Evolutionary conservation across 352 stramenopile genomes (phyloP).

Genomic region (Sclerospora graminicola): DNA sequence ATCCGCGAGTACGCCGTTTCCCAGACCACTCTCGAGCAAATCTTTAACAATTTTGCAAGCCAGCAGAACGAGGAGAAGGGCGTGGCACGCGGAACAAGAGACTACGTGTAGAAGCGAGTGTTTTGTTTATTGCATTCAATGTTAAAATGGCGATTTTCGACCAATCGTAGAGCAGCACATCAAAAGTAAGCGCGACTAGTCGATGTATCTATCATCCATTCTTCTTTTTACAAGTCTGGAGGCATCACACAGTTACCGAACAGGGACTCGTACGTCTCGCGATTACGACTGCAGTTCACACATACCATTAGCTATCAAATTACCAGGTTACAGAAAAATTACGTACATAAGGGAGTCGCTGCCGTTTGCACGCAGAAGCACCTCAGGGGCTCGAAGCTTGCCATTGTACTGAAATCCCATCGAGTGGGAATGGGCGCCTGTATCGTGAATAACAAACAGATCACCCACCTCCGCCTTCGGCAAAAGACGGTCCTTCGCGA

Average conservation of each 20-base stretch:
- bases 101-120: too few species aligned
- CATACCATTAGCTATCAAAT: background rate
- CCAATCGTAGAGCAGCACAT: too few species aligned
- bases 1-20: constrained; percentile 85
- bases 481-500: constrained; percentile 73
- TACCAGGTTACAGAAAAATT: background rate
- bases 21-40: constrained; percentile 87
- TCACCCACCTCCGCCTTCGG: constrained; percentile 68
- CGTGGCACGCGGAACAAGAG: constrained; percentile 27
- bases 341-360: constrained; percentile 60
- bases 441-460: constrained; percentile 87
- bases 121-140: too few species aligned
- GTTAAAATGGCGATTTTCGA: too few species aligned
- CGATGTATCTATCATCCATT: too few species aligned
- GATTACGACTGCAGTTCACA: constrained; percentile 37
- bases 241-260: constrained; percentile 75
- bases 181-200: too few species aligned
- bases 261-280: constrained; percentile 63
- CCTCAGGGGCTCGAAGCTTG: constrained; percentile 83
- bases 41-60: constrained; percentile 84
- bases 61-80: constrained; percentile 47
- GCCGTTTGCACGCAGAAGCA: constrained; percentile 57
- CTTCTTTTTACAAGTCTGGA: constrained; percentile 25
- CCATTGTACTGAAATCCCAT: constrained; percentile 92
- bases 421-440: constrained; percentile 83